A percentile compares a stretch with the other conserved stretches of the same genome.
phyloP scores from a whole-genome alignment of 352 stramenopile species.

The Pythium phragmitis region DNA sequence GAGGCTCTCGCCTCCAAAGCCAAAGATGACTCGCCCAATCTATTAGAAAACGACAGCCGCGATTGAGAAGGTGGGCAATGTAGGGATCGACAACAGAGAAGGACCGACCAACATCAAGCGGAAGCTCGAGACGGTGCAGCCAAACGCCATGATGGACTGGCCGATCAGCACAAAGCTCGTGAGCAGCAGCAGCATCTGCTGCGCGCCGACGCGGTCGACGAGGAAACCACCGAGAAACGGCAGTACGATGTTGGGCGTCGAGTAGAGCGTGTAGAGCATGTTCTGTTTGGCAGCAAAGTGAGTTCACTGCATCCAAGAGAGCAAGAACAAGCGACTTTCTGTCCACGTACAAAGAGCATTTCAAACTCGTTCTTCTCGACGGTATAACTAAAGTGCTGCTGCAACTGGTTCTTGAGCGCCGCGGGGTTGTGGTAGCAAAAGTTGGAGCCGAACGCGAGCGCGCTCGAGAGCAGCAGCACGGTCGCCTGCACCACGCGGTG shows the following conservation, averaged over 20 bases:
- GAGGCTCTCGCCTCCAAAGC: slow-evolving; percentile 80
- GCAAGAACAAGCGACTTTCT: no score
- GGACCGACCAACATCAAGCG: slow-evolving; percentile 39
- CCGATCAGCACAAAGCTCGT: slow-evolving; percentile 52
- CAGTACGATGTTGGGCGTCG: slow-evolving; percentile 79
- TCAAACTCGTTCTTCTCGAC: slow-evolving; percentile 38
- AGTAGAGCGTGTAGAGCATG: slow-evolving; percentile 86
- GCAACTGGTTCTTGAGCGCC: slow-evolving; percentile 59
- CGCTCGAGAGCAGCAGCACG: slow-evolving; percentile 52
- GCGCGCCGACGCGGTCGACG: slow-evolving; percentile 66
- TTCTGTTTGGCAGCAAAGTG: slow-evolving; percentile 36
- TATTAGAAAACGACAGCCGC: slow-evolving; percentile 27
- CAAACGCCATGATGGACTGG: slow-evolving; percentile 71
- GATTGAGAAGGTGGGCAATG: not conserved
- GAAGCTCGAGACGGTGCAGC: slow-evolving; percentile 41
- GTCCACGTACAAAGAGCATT: slow-evolving; percentile 37
- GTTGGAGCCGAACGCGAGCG: slow-evolving; percentile 51
- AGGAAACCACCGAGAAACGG: slow-evolving; percentile 83
- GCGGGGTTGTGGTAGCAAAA: slow-evolving; percentile 69
- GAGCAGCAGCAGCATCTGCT: slow-evolving; percentile 64
- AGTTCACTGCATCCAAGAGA: no score
- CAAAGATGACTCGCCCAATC: slow-evolving; percentile 77
- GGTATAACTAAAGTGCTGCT: slow-evolving; percentile 46
- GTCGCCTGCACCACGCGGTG: slow-evolving; percentile 27
- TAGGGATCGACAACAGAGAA: not conserved